Base-by-base conservation (phyloP, 2,329 filamentous ascomycete genomes). In the Sarocladium oryzae region DNA sequence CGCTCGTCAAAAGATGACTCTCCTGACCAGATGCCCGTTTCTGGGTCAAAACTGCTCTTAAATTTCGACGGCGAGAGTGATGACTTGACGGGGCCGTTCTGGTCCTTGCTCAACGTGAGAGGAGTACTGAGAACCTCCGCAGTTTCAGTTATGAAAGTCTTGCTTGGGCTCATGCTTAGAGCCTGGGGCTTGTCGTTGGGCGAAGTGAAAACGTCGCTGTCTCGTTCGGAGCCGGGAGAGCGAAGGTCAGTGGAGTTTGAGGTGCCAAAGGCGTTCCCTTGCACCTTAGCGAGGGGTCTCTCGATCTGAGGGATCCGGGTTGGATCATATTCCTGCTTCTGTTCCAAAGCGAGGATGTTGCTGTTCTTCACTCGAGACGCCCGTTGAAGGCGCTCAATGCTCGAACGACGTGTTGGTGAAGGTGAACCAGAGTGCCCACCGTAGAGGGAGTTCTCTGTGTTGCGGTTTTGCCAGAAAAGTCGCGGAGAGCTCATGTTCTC, bases 341-440 rank as follows among this genome's bases (percentile, higher is more conserved):
- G 86, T 70, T 96, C 91, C 51, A 91, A 86, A 37, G 89, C 90
- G 66, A 96, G 89, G 77, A 97, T 96, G 72, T 86, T 95, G 78
- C 92, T 96, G 74, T 96, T 97, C 78, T 92, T 96, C 62, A 99
- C 93, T 54, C 93, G 87, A 51, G 92, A 96, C 28, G 90, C 91
- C 66, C 86, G 89, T 72, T 96, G 95, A 54, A 99, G 78, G 63
- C 91, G 91, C 77, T 99, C 93, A 58, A 99, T 91, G 16, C 92
- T 97, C 41, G 89, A 88, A 64, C 92, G 85, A 62, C 89, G 87
- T 53, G 82, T 85, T 20, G 88, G 84, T 41, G 86, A 85, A 7
- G 85, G 81, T 10, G 86, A 83, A 38, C 78, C 75, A 26, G 71
- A 68, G 49, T 81, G 76, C 53, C 76, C 75, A 55, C 79, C 76